phyloP scores from a whole-genome alignment of 225 moss, liverwort and hornwort species.

The Physcomitrium patens region DNA sequence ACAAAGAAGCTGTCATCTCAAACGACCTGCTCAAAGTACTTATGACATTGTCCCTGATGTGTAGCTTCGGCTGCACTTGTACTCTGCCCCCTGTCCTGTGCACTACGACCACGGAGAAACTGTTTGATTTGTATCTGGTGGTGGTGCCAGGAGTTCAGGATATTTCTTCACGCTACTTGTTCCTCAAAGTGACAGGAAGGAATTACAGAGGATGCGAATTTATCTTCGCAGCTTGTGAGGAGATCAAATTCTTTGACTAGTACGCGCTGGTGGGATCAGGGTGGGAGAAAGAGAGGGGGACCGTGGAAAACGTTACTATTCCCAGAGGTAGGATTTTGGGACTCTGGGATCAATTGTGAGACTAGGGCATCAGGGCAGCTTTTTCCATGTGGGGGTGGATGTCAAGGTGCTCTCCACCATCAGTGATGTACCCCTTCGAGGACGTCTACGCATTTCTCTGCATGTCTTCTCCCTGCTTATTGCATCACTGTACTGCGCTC shows the following conservation, averaged over 20 bases:
- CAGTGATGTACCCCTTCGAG: constrained; percentile 39
- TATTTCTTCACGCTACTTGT: too few relatives aligned
- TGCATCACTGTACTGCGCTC: constrained; percentile 32
- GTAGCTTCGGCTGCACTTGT: constrained; percentile 26
- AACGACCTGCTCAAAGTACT: constrained; percentile 48
- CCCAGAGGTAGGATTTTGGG: constrained; percentile 31
- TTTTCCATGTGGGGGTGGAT: constrained; percentile 57
- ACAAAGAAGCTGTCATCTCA: constrained; percentile 35
- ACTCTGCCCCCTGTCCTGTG: background rate
- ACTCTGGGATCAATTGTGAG: too few relatives aligned
- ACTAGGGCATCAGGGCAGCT: constrained; percentile 34
- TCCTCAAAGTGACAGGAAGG: too few relatives aligned
- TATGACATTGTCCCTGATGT: background rate
- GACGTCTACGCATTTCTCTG: constrained; percentile 23
- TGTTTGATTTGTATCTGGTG: too few relatives aligned
- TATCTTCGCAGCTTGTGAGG: too few relatives aligned
- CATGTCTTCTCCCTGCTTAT: constrained; percentile 42
- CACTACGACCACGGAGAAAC: constrained; percentile 10
- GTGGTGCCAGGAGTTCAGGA: too few relatives aligned
- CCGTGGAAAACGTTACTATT: background rate
- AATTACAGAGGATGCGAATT: too few relatives aligned
- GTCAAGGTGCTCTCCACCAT: constrained; percentile 69
- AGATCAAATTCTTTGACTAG: constrained; percentile 46
- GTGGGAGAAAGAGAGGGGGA: constrained; percentile 21
- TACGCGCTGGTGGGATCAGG: constrained; percentile 54